Conservation (phyloP, 768 basidiomycete genomes). For the Clitopilus passeckerianus region DNA sequence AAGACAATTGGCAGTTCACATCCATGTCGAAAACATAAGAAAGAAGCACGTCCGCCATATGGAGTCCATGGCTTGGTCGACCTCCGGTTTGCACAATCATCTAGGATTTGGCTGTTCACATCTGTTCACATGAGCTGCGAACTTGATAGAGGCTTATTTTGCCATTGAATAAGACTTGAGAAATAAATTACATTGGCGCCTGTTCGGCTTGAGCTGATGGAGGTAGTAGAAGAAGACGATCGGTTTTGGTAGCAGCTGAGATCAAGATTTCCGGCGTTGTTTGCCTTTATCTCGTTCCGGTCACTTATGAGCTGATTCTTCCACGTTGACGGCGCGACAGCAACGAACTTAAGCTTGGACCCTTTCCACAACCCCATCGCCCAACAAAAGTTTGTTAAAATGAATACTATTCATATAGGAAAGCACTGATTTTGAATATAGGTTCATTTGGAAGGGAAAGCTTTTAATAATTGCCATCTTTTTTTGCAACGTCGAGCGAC, state of each 20-base stretch:
- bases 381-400: neutral
- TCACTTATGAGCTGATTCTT: neutral
- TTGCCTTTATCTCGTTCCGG: neutral
- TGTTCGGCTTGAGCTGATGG: neutral
- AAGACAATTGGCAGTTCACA: neutral
- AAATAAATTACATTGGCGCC: neutral
- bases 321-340: neutral
- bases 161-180: neutral
- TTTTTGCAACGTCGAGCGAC: neutral
- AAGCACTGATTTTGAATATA: neutral
- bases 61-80: neutral
- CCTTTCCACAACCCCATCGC: neutral
- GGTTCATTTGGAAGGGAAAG: neutral
- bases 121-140: neutral
- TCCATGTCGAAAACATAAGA: neutral
- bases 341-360: neutral
- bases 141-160: neutral
- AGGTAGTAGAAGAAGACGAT: neutral
- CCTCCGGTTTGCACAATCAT: neutral
- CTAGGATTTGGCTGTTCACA: neutral
- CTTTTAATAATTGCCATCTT: neutral
- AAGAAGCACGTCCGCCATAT: neutral
- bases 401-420: neutral
- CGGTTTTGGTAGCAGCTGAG: neutral
- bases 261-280: neutral